These are phyloP conservation scores for Amanita jacksonii DNA, from an alignment of 768 basidiomycete genomes.

Conservation along the genomic window DNA sequence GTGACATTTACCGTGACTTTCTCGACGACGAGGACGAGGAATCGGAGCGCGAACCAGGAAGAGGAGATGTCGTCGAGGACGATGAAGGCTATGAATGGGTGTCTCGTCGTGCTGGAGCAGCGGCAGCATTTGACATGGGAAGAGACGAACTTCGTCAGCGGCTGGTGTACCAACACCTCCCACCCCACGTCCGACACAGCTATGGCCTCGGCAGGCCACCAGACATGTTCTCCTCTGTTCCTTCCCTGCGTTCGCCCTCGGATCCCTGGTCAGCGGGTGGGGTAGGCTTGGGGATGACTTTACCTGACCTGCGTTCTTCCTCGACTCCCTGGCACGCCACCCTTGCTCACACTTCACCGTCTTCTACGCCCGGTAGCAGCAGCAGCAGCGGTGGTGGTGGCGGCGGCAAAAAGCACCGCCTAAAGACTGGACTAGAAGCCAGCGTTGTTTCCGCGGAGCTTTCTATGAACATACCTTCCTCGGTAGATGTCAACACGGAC, in stretches of 20 bases:
- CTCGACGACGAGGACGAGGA: conserved; percentile 74
- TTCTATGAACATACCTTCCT: conserved; percentile 1
- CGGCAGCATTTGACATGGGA: conserved; percentile 22
- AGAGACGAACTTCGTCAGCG: conserved; percentile 37
- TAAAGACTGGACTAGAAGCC: not conserved
- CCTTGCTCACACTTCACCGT: not conserved
- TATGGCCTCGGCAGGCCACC: conserved; percentile 48
- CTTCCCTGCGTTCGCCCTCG: conserved; percentile 30
- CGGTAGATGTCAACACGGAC: conserved; percentile 15
- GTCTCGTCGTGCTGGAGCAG: conserved; percentile 38
- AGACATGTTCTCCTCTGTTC: conserved; percentile 51
- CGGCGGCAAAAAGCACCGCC: too few relatives aligned
- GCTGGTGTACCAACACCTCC: conserved; percentile 54
- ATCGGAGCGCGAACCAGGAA: conserved; percentile 37
- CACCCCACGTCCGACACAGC: conserved; percentile 63
- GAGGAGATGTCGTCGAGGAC: conserved; percentile 42
- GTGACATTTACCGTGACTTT: conserved; percentile 93
- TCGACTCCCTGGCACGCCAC: not conserved
- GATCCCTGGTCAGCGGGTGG: conserved; percentile 12
- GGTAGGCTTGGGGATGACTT: not conserved
- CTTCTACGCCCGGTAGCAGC: conserved; percentile 3
- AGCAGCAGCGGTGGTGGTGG: too few relatives aligned
- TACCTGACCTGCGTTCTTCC: conserved; percentile 5
- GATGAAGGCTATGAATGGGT: conserved; percentile 85
- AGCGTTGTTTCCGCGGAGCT: not conserved